Evolutionary conservation across 179 eudicot genomes (phyloP), one percentile per base, ranked within the genome.

Genomic region (Beta lomatogona): DNA sequence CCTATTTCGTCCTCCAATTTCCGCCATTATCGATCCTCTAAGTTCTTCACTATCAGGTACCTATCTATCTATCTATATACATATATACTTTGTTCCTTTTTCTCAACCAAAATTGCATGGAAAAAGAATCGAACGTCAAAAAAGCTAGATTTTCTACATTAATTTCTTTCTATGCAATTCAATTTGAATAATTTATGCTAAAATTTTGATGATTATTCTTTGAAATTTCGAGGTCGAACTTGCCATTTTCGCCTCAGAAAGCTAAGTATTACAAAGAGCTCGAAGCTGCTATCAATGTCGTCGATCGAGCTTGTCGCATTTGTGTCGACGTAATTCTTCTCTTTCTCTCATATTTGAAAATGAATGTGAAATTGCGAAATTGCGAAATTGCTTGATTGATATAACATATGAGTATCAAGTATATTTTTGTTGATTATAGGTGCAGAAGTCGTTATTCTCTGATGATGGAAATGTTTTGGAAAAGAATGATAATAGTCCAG

Each of bases 401-500:
- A 36, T 36, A 36, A 36, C 2, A 36, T 36, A 36, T 36, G 41
- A 36, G 41, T 36, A 36, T 36, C 41, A 16, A 4, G 19, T 58
- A 44, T 48, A 8, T 11, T n/a, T 71, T 31, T 22, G 13, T 2
- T 64, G 1, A 11, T 13, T 21, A 9, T 19, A 94, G 98, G 97
- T 91, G 79, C 88, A 89, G 68, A 91, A 87, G 58, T 86, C 92
- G 22, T 83, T 93, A 80, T 85, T 92, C 76, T 82, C 93, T 0
- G 85, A 79, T 76, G 93, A 90, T 68, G 89, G 87, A 45, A 71
- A 84, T 61, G 82, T 92, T 81, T 73, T 94, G 66, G 92, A 91
- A 86, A 95, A 95, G 94, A 88, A 59, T 63, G 99, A 95, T 77
- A 90, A 85, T 71, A 87, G 96, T 70, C 97, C 94, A 2, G 98